Evolutionary conservation across 768 basidiomycete genomes (phyloP).

Genomic region (Lentinula guzmanii): DNA sequence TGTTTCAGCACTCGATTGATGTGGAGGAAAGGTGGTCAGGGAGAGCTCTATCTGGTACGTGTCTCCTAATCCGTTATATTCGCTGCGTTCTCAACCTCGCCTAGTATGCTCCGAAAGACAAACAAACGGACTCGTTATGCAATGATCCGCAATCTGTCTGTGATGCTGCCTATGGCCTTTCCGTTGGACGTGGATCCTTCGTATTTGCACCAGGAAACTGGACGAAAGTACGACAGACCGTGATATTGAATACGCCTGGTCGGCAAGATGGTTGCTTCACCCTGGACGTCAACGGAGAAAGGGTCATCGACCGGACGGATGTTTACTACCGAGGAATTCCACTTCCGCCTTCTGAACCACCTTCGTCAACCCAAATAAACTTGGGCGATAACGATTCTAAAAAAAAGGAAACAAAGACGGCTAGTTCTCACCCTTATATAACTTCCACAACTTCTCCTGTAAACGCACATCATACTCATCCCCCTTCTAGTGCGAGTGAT

Average conservation of each 20-base stretch:
- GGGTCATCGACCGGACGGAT: constrained; percentile 47
- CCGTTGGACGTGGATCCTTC: constrained; percentile 71
- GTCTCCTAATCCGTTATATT: not conserved
- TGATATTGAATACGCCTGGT: constrained; percentile 72
- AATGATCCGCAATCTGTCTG: constrained; percentile 55
- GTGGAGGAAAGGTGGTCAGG: constrained; percentile 66
- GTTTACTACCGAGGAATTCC: constrained; percentile 53
- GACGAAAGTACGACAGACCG: constrained; percentile 68
- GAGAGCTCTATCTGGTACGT: constrained; percentile 73
- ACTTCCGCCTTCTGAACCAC: not conserved
- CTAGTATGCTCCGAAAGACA: constrained; percentile 73
- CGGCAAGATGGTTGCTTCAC: constrained; percentile 57
- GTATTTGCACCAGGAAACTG: constrained; percentile 54
- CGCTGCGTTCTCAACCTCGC: not conserved
- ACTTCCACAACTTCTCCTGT: not conserved
- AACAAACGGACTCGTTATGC: constrained; percentile 59
- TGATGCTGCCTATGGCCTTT: constrained; percentile 62
- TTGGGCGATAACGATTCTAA: not conserved
- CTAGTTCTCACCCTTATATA: not conserved
- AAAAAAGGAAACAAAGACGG: not conserved
- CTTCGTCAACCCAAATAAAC: not conserved
- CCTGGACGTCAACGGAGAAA: constrained; percentile 56
- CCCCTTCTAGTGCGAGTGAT: not conserved
- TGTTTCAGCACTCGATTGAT: constrained; percentile 87
- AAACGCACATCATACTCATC: not conserved